Percentiles rank a stretch among this genome's conserved stretches.
phyloP scores from a whole-genome alignment of 2,329 filamentous ascomycete genomes.

The Cladosporium sp. region DNA sequence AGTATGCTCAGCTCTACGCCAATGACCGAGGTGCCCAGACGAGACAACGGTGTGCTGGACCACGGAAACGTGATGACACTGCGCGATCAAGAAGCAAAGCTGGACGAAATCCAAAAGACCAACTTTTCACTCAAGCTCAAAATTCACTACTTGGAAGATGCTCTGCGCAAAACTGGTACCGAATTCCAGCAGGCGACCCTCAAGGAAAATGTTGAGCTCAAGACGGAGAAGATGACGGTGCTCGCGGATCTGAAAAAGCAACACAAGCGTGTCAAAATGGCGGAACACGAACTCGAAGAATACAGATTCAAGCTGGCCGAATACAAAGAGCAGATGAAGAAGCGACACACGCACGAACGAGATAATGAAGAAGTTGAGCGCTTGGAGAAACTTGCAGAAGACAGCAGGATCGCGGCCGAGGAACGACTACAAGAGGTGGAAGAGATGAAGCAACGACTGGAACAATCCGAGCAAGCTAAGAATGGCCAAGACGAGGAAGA shows the following conservation, averaged over 20 bases:
- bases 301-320: slow-evolving; percentile 79
- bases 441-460: slow-evolving; percentile 37
- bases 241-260: slow-evolving; percentile 80
- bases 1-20: slow-evolving; percentile 77
- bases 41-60: slow-evolving; percentile 63
- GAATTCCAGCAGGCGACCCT: slow-evolving; percentile 85
- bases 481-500: slow-evolving; percentile 25
- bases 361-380: slow-evolving; percentile 59
- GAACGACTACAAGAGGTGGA: slow-evolving; percentile 43
- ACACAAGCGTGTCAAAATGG: slow-evolving; percentile 75
- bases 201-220: slow-evolving; percentile 93
- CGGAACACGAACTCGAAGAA: slow-evolving; percentile 80
- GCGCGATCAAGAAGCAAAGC: slow-evolving; percentile 86
- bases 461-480: slow-evolving; percentile 34
- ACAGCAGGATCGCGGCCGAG: slow-evolving; percentile 36
- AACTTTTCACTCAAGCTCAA: slow-evolving; percentile 97
- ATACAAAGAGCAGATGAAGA: slow-evolving; percentile 75
- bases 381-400: slow-evolving; percentile 41
- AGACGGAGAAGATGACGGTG: slow-evolving; percentile 87
- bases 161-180: slow-evolving; percentile 78
- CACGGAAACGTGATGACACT: slow-evolving; percentile 88
- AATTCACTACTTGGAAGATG: slow-evolving; percentile 93
- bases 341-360: slow-evolving; percentile 67
- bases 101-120: slow-evolving; percentile 95
- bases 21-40: slow-evolving; percentile 62